Percentiles rank a stretch among this genome's conserved stretches.
phyloP scores from a whole-genome alignment of 1,139 yeast species.

The Yamadazyma friedrichii region DNA sequence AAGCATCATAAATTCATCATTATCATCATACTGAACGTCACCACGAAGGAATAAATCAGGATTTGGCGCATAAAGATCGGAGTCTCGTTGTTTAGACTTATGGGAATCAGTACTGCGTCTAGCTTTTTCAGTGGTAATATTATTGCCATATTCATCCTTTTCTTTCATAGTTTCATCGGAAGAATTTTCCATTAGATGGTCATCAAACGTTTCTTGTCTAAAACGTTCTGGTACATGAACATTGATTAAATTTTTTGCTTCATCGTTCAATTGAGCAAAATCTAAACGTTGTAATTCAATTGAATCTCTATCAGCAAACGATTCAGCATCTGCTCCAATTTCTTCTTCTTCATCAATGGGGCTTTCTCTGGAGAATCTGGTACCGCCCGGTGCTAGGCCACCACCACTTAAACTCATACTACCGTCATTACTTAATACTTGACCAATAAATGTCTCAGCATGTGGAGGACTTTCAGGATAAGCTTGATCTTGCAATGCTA shows the following conservation, averaged over 20 bases:
- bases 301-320: constrained; percentile 11
- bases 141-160: constrained; percentile 7
- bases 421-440: constrained; percentile 29
- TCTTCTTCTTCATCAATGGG: constrained; percentile 22
- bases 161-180: constrained; percentile 16
- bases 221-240: constrained; percentile 33
- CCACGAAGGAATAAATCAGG: constrained; percentile 42
- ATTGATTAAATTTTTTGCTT: constrained; percentile 40
- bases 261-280: constrained; percentile 36
- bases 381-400: constrained; percentile 45
- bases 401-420: constrained; percentile 37
- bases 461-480: constrained; percentile 21
- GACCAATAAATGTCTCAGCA: constrained; percentile 42
- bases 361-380: constrained; percentile 20
- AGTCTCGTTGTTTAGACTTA: constrained; percentile 6
- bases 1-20: constrained; percentile 32
- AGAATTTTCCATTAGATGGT: constrained; percentile 9
- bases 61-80: constrained; percentile 42
- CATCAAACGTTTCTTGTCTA: constrained; percentile 11
- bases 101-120: constrained; percentile 5
- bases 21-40: constrained; percentile 28
- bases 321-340: constrained; percentile 20
- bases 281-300: constrained; percentile 38
- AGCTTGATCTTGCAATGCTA: constrained; percentile 35
- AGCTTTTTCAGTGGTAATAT: constrained; percentile 1